Evolutionary conservation across 106 monocot species (phyloP).

Genomic region (Amphibolis antarctica): DNA sequence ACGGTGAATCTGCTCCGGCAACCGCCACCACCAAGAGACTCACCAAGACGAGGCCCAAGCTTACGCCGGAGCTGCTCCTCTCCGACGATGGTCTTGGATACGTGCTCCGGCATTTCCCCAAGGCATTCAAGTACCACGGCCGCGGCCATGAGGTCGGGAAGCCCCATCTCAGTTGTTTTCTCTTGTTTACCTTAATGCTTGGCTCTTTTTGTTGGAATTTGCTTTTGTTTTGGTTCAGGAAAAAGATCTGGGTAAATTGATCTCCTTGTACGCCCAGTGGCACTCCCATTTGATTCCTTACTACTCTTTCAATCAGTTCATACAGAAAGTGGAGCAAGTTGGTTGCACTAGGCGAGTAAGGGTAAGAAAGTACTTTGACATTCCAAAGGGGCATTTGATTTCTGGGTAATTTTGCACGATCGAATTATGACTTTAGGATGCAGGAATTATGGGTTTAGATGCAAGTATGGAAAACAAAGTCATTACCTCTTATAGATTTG

Average conservation of each 20-base stretch:
- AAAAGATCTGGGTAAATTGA: slow-evolving; percentile 60
- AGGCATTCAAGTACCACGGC: slow-evolving; percentile 66
- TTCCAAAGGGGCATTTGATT: not conserved
- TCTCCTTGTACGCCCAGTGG: slow-evolving; percentile 68
- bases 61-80: slow-evolving; percentile 71
- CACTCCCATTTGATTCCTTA: slow-evolving; percentile 76
- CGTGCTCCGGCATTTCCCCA: slow-evolving; percentile 79
- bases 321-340: slow-evolving; percentile 66
- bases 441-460: too few relatives aligned
- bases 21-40: slow-evolving; percentile 30
- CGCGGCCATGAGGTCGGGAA: slow-evolving; percentile 70
- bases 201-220: slow-evolving; percentile 6
- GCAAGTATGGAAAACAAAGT: too few relatives aligned
- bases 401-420: too few relatives aligned
- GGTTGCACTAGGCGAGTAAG: slow-evolving; percentile 62
- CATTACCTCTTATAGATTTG: too few relatives aligned
- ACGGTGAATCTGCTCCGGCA: not conserved
- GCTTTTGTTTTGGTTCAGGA: slow-evolving; percentile 27
- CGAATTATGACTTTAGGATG: too few relatives aligned
- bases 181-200: not conserved
- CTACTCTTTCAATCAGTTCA: slow-evolving; percentile 84
- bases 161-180: not conserved
- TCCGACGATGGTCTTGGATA: slow-evolving; percentile 89
- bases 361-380: slow-evolving; percentile 29
- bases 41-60: slow-evolving; percentile 60